Evolutionary conservation across 2,329 filamentous ascomycete genomes (phyloP), one percentile per base, ranked within the genome.

Genomic region (Corynespora cassiicola): DNA sequence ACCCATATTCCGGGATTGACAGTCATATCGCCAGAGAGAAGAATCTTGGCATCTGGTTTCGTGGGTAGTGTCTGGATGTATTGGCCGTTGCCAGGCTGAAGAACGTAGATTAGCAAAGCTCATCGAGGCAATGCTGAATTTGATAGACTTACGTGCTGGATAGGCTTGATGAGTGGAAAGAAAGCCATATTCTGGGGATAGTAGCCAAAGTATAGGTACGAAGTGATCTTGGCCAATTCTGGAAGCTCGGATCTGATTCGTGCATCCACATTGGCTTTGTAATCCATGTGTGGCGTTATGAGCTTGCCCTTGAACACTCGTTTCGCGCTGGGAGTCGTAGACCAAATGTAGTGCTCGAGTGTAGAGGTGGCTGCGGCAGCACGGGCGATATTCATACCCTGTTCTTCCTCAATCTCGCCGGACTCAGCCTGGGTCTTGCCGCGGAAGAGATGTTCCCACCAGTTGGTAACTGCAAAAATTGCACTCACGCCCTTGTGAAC

Each of bases 331-430:
- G 74, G 74, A 5, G 74, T 58, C 0, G 74, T 76, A 6, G 68
- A 73, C 71, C 72, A 76, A 36, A 76, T 61, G 47, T 69, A 76
- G 42, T 75, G 71, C 36, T 72, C 55, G 1, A 77, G 61, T 0
- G 69, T 66, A 0, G 50, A 10, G 0, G 59, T 70, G 6, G 51
- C 42, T 0, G 66, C 59, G 1, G 74, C 74, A 3, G 73, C 73
- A 5, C 62, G 61, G 4, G 72, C 73, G 5, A 76, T 42, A 25
- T 72, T 75, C 47, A 65, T 69, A 5, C 67, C 73, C 25, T 74
- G 70, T 8, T 42, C 36, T 11, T 56, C 52, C 53, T 77, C 75
- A 14, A 66, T 56, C 1, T 66, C 56, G 10, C 68, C 63, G 0
- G 70, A 58, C 22, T 65, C 55, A 2, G 67, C 52, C 5, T 61